phyloP scores from a whole-genome alignment of 768 basidiomycete genomes.

The Suillus decipiens region DNA sequence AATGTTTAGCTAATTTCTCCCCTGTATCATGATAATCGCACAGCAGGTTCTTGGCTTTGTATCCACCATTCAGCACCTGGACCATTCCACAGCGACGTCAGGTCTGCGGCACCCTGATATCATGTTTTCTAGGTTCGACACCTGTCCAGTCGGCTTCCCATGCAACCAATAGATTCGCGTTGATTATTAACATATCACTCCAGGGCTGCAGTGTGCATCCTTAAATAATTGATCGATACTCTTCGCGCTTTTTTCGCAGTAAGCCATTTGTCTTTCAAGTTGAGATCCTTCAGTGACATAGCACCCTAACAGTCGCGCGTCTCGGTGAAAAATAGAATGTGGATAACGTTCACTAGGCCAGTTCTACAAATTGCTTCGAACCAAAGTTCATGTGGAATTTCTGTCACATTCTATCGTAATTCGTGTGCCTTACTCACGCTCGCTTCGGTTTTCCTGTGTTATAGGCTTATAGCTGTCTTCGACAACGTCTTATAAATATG shows the following conservation, averaged over 20 bases:
- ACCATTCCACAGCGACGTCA: not conserved
- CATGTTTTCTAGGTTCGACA: not conserved
- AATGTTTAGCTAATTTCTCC: not conserved
- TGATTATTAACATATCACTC: not conserved
- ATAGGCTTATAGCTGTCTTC: not conserved
- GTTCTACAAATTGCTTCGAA: not conserved
- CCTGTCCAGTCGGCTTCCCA: not conserved
- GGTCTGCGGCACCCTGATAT: not conserved
- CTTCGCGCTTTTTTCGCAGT: not conserved
- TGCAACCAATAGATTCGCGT: not conserved
- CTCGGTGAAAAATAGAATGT: not conserved
- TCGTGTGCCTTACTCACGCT: slow-evolving; percentile 11
- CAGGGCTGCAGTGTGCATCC: not conserved
- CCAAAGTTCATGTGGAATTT: not conserved
- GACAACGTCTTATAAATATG: not conserved
- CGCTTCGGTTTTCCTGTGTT: not conserved
- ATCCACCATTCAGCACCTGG: not conserved
- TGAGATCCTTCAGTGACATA: not conserved
- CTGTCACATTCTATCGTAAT: slow-evolving; percentile 8
- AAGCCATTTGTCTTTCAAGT: not conserved
- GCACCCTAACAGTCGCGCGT: not conserved
- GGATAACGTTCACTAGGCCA: not conserved
- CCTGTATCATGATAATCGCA: not conserved
- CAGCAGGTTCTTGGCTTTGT: not conserved
- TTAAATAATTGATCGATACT: not conserved